Base-by-base conservation (phyloP, 1,284 basidiomycete species). In the Puccinia novopanici region DNA sequence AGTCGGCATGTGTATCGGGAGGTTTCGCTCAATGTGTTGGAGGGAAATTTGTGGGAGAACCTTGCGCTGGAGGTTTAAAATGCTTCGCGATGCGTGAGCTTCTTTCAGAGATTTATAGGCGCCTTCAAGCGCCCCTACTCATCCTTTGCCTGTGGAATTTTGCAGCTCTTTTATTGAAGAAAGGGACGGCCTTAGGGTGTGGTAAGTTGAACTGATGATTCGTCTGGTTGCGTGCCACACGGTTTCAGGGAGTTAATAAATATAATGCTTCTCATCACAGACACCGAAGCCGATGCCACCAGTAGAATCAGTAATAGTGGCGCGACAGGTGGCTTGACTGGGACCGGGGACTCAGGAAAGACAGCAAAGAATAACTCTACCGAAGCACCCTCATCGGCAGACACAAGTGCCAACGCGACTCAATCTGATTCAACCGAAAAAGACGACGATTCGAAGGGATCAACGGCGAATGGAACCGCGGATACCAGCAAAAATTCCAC, bases 71-170 rank as follows among this genome's bases (percentile, higher is more conserved):
- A 52, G 55, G 55, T 54, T 52, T 30, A 1, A 63, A 65, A 34
- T 80, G 78, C 42, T 80, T 80, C 54, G 78, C 68, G 27, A 63
- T 80, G 59, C 78, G 78, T 80, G 37, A 48, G 78, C 55, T 71
- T 22, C n/a, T 55, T 67, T 54, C 37, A 67, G 37, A 61, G 61
- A 3, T 37, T 40, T 22, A 63, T 63, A 1, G 61, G 19, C n/a
- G 37, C 34, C 15, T 45, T 52, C 42, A 24, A 30, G 27, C 19
- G 5, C 45, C 50, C 15, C n/a, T 54, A 0, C 24, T 67, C 24
- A 55, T 2, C 54, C 27, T 54, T 55, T 72, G 45, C 37, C 34
- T 17, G 50, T 13, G 50, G 10, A 50, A 54, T 71, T 37, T 52
- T 48, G 34, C 52, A 80, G 78, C 78, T 63, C 59, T 80, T 22